A percentile compares a stretch with the other conserved stretches of the same genome.
These are phyloP conservation scores for Fusarium sp. DNA, from an alignment of 2,329 filamentous ascomycete genomes.

Conservation along the genomic window DNA sequence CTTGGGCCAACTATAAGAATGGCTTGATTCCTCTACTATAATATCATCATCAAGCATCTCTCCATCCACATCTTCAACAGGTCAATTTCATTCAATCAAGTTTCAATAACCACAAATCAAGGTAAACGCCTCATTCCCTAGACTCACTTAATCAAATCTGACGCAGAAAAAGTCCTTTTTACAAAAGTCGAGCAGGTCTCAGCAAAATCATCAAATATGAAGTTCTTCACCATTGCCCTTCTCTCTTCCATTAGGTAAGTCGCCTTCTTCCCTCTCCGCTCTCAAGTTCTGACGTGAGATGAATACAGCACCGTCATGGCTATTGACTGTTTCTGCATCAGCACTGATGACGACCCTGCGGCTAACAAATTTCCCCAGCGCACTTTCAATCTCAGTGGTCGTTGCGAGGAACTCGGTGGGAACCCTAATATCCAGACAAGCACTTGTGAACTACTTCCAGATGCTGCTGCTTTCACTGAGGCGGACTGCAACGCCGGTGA, in stretches of 20 bases:
- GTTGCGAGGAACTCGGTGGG: neutral
- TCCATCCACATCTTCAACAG: rapidly evolving
- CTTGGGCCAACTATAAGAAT: neutral
- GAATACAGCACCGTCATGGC: neutral
- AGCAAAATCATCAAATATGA: neutral
- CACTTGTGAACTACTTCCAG: neutral
- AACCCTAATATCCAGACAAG: neutral
- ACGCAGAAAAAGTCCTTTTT: rapidly evolving
- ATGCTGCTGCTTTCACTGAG: neutral
- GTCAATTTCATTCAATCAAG: rapidly evolving
- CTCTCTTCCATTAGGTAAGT: neutral
- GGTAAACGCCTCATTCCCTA: rapidly evolving
- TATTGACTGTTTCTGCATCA: neutral
- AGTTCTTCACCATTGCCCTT: neutral
- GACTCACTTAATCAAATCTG: rapidly evolving
- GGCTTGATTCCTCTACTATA: rapidly evolving
- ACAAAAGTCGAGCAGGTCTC: neutral
- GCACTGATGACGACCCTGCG: neutral
- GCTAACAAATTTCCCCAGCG: neutral
- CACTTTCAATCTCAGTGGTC: neutral
- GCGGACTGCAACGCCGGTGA: neutral
- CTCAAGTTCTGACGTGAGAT: rapidly evolving
- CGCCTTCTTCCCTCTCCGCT: no score
- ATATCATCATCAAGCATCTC: neutral
- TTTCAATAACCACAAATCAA: rapidly evolving